Evolutionary conservation across 106 monocot species (phyloP).

Genomic region (Alisma plantagoaquatica): DNA sequence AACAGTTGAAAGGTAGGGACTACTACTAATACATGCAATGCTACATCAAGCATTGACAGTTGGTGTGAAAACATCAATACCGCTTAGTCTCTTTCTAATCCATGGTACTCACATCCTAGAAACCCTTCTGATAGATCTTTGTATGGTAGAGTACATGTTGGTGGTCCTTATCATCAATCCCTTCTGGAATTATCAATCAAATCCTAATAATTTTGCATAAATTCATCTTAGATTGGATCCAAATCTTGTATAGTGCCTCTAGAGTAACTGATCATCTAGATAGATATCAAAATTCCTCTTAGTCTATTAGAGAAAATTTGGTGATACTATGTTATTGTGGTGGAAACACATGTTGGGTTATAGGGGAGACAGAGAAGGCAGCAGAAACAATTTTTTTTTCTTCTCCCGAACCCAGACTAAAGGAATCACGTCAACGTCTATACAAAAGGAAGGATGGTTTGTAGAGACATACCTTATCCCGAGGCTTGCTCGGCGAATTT

Average conservation of each 20-base stretch:
- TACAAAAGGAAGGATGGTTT: too few species aligned
- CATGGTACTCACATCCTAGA: conserved; percentile 54
- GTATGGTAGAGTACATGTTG: conserved; percentile 42
- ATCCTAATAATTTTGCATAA: conserved; percentile 36
- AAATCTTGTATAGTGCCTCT: conserved; percentile 26
- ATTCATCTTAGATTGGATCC: conserved; percentile 21
- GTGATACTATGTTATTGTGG: too few species aligned
- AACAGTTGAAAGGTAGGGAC: conserved; percentile 30
- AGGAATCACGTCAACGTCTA: too few species aligned
- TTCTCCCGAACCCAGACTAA: too few species aligned
- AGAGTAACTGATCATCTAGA: conserved; percentile 31
- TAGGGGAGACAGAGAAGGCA: too few species aligned
- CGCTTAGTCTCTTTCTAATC: conserved; percentile 32
- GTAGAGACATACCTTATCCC: too few species aligned
- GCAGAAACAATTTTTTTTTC: too few species aligned
- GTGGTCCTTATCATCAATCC: conserved; percentile 38
- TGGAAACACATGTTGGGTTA: too few species aligned
- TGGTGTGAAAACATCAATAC: conserved; percentile 37
- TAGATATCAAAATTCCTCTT: conserved; percentile 29
- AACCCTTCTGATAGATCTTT: conserved; percentile 46
- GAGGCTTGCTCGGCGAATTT: too few species aligned
- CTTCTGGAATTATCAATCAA: conserved; percentile 45
- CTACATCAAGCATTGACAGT: conserved; percentile 18
- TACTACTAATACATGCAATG: conserved; percentile 10
- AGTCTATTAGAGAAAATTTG: too few species aligned